These are phyloP conservation scores for Psilocybe sp. DNA, from an alignment of 768 basidiomycete species.

Conservation along the genomic window DNA sequence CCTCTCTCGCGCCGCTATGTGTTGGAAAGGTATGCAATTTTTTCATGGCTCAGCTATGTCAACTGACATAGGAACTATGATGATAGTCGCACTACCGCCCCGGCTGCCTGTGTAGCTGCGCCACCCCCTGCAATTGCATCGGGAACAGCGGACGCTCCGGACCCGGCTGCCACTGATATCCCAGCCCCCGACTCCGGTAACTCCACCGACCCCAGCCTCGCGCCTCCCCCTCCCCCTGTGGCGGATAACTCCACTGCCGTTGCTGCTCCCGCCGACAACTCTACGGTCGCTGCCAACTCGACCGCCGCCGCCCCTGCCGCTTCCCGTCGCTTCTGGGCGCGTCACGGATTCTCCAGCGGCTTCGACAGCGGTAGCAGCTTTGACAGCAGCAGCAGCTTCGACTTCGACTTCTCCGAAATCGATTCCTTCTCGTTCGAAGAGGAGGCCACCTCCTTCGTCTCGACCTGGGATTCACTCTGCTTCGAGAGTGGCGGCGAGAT, in stretches of 20 bases:
- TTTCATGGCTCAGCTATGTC: slow-evolving; percentile 1
- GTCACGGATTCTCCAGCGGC: slow-evolving; percentile 4
- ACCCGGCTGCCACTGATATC: slow-evolving; percentile 16
- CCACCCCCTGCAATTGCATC: slow-evolving; percentile 13
- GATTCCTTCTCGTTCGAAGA: slow-evolving; percentile 24
- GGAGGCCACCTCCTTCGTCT: slow-evolving; percentile 25
- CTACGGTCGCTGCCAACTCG: slow-evolving; percentile 11
- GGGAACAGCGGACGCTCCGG: slow-evolving; percentile 12
- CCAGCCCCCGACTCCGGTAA: slow-evolving; percentile 20
- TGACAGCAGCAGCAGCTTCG: slow-evolving; percentile 8
- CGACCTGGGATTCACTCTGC: slow-evolving; percentile 45
- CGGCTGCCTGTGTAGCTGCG: slow-evolving; percentile 28
- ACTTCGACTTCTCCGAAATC: slow-evolving; percentile 8
- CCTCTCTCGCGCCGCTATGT: slow-evolving; percentile 28
- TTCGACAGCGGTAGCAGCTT: slow-evolving; percentile 4
- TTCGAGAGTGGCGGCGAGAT: slow-evolving; percentile 38
- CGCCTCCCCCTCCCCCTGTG: slow-evolving; percentile 6
- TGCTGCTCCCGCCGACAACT: slow-evolving; percentile 10
- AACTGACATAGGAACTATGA: neutral
- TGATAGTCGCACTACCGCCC: slow-evolving; percentile 28
- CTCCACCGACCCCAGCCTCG: slow-evolving; percentile 10
- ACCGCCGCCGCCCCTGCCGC: slow-evolving; percentile 12
- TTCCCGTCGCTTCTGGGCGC: slow-evolving; percentile 17
- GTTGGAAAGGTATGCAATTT: slow-evolving; percentile 26
- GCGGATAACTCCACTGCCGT: slow-evolving; percentile 13